phyloP scores from a whole-genome alignment of 1,284 basidiomycete species.

The Leccinum subspadiceum region DNA sequence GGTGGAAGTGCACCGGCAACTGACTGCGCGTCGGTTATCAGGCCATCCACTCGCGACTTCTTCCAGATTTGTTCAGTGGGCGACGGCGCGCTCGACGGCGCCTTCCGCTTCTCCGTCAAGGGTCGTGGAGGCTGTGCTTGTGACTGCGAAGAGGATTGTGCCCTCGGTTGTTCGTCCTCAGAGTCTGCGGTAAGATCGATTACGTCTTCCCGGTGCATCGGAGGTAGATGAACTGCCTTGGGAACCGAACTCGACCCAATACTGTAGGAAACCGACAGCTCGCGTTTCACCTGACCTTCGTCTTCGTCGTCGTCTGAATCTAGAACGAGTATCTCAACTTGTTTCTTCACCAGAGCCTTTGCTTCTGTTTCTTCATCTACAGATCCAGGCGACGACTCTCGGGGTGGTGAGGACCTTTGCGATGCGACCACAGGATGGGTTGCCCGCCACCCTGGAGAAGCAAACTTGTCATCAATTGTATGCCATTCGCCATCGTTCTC shows the following conservation, averaged over 20 bases:
- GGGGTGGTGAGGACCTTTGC: conserved; percentile 32
- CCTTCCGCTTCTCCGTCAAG: conserved; percentile 56
- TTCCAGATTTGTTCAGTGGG: conserved; percentile 71
- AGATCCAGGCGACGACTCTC: conserved; percentile 35
- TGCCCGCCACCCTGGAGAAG: conserved; percentile 68
- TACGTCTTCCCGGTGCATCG: conserved; percentile 43
- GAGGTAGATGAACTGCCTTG: conserved; percentile 17
- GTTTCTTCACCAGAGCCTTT: conserved; percentile 38
- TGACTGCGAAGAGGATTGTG: conserved; percentile 26
- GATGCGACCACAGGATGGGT: conserved; percentile 41
- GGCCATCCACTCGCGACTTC: conserved; percentile 54
- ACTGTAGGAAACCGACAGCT: conserved; percentile 61
- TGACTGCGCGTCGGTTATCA: conserved; percentile 15
- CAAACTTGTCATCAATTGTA: conserved; percentile 83
- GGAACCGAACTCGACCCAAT: conserved; percentile 38
- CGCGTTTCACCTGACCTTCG: conserved; percentile 70
- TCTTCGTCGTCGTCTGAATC: conserved; percentile 72
- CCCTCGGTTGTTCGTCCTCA: conserved; percentile 60
- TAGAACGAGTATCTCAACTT: conserved; percentile 68
- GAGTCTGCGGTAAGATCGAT: conserved; percentile 81
- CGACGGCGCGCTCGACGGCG: conserved; percentile 45
- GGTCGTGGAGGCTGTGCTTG: conserved; percentile 24
- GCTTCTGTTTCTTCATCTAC: conserved; percentile 42
- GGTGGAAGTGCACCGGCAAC: conserved; percentile 18
- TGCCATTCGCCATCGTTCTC: conserved; percentile 97